These are phyloP conservation scores for Ceratorhiza oryzae-sativae DNA, from an alignment of 1,284 basidiomycete species.

Conservation along the genomic window DNA sequence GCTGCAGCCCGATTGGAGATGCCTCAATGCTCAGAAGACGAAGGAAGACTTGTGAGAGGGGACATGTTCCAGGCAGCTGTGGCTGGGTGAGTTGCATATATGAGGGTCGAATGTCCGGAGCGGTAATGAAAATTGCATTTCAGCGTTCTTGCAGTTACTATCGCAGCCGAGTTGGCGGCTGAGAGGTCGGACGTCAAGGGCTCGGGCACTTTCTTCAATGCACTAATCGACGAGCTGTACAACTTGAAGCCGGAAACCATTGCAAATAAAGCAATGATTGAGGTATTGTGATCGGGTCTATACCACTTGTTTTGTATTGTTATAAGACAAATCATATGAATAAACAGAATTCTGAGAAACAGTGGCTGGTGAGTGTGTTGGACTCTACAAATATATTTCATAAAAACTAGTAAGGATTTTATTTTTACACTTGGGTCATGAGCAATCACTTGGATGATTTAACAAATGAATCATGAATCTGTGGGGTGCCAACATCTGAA, in stretches of 20 bases:
- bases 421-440: too few relatives aligned
- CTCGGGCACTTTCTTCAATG: conserved; percentile 87
- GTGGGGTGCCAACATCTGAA: too few relatives aligned
- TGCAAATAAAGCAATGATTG: conserved; percentile 59
- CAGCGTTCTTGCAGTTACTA: conserved; percentile 82
- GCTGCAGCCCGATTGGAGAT: conserved; percentile 65
- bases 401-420: too few relatives aligned
- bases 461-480: too few relatives aligned
- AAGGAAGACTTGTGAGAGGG: conserved; percentile 64
- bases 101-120: too few relatives aligned
- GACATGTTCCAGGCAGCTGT: conserved; percentile 78
- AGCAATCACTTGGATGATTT: too few relatives aligned
- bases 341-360: too few relatives aligned
- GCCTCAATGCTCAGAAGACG: conserved; percentile 44
- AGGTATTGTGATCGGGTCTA: conserved; percentile 47
- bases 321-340: too few relatives aligned
- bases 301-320: too few relatives aligned
- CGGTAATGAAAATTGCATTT: too few relatives aligned
- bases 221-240: conserved; percentile 83
- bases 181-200: conserved; percentile 74
- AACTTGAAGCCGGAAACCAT: conserved; percentile 66
- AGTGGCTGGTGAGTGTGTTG: too few relatives aligned
- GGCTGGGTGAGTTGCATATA: conserved; percentile 73
- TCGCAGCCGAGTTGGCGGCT: conserved; percentile 85
- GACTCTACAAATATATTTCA: too few relatives aligned